Evolutionary conservation across 2,329 filamentous ascomycete genomes (phyloP).

Genomic region (Colletotrichum zoysiae): DNA sequence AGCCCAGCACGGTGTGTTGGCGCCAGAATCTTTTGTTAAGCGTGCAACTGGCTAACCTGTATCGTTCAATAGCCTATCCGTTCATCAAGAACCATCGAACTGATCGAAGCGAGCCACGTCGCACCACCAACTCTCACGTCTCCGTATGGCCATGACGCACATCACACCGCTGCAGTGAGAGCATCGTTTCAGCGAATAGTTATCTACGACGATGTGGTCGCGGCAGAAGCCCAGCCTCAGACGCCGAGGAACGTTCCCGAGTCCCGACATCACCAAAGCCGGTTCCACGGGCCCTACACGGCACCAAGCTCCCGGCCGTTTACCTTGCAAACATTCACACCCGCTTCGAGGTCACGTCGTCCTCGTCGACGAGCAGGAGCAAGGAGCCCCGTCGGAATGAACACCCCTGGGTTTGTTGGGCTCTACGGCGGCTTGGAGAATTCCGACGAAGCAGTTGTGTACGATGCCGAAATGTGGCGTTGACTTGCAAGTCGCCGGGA

Average conservation of each 20-base stretch:
- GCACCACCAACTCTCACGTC: not conserved
- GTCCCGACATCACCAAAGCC: conserved; percentile 61
- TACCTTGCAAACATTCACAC: not conserved
- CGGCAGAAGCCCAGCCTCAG: conserved; percentile 61
- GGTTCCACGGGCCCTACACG: conserved; percentile 58
- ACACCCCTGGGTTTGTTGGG: conserved; percentile 58
- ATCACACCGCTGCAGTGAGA: not conserved
- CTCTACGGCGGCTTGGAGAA: conserved; percentile 65
- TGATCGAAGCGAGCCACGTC: not conserved
- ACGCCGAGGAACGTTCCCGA: conserved; percentile 64
- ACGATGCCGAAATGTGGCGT: conserved; percentile 8
- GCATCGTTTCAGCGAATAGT: not conserved
- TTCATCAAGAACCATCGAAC: not conserved
- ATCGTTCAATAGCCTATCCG: not conserved
- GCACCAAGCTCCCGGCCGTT: conserved; percentile 50
- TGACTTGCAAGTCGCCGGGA: not conserved
- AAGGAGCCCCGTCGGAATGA: conserved; percentile 54
- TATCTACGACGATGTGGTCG: conserved; percentile 61
- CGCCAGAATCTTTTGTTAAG: not conserved
- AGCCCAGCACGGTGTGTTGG: conserved; percentile 3
- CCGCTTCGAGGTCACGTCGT: not conserved
- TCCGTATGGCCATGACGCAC: not conserved
- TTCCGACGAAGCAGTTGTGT: conserved; percentile 51
- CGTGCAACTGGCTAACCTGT: not conserved
- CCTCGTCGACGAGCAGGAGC: conserved; percentile 46